Percentiles rank a stretch among this genome's conserved stretches.
Conservation (phyloP, 139 green algal genomes). For the Desmodesmus armatus region DNA sequence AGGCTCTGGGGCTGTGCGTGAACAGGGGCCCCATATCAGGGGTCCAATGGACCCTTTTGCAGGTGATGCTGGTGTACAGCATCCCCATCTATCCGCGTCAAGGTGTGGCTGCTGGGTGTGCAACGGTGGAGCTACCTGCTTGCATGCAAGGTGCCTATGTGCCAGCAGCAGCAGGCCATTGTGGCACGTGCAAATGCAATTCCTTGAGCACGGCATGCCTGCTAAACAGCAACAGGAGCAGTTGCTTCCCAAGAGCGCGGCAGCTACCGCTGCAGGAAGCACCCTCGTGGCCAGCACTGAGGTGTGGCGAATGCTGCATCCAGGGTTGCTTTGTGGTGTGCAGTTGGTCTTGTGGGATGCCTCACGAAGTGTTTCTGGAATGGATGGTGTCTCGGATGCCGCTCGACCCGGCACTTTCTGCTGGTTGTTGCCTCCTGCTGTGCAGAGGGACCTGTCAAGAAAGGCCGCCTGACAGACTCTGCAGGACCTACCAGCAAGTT, state of each 20-base stretch:
- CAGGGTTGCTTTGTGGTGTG: background rate
- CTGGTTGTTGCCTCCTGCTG: background rate
- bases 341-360: too few species aligned
- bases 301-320: too few species aligned
- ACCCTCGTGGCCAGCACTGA: too few species aligned
- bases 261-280: too few species aligned
- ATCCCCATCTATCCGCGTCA: conserved; percentile 34
- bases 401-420: too few species aligned
- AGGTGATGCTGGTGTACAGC: conserved; percentile 22
- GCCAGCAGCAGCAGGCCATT: background rate
- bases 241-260: background rate
- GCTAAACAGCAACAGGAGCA: background rate
- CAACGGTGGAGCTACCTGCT: background rate
- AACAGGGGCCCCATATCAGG: conserved; percentile 14
- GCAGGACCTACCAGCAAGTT: too few species aligned
- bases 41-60: too few species aligned
- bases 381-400: too few species aligned
- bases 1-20: conserved; percentile 37
- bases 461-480: conserved; percentile 15
- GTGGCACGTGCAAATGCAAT: background rate
- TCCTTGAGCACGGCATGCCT: background rate
- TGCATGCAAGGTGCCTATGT: background rate
- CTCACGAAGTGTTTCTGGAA: too few species aligned
- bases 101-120: conserved; percentile 4
- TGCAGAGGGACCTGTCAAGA: background rate